Evolutionary conservation across 805 yeast genomes (phyloP), one percentile per base, ranked within the genome.

Genomic region (Wickerhamomyces queroliae): DNA sequence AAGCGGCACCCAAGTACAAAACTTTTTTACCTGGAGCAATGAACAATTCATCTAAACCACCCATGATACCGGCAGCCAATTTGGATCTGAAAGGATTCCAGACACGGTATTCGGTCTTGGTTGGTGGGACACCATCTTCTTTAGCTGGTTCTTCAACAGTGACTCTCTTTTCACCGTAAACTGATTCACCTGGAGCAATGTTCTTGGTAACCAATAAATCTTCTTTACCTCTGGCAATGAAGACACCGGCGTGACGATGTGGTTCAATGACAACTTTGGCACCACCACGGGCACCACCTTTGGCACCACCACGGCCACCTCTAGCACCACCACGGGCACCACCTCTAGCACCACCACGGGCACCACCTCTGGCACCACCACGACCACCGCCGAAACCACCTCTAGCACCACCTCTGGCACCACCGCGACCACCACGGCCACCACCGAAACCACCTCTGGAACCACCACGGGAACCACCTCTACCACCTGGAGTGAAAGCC

Each of bases 1-100:
- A 88, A 56, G 99, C 99, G 59, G 99, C 99, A 79, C 99, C 99
- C 60, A 93, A 71, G 69, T 93, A 93, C 49, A 93, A 75, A 39
- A 93, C 98, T 75, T 93, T 93, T 74, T 86, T 88, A 63, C 99
- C 99, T 61, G 99, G 99, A 42, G 86, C 95, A 69, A 93, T 85
- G 75, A 89, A 95, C 56, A 93, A 71, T 72, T 93, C 97, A 65
- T 91, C 99, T 55, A 93, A 72, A 84, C 99, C 99, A 72, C 99
- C 99, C 88, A 93, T 86, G 54, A 93, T 87, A 85, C 99, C 99
- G 48, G 99, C 99, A 64, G 99, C 99, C 73, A 93, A 76, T 79
- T 93, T 93, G 44, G 98, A 91, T 82, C 99, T 85, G 85, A 93
- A 93, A 49, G 99, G 99, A 72, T 93, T 93, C 99, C 99, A 93